phyloP scores from a whole-genome alignment of 2,329 filamentous ascomycete species.

The Microascus cirrosus region DNA sequence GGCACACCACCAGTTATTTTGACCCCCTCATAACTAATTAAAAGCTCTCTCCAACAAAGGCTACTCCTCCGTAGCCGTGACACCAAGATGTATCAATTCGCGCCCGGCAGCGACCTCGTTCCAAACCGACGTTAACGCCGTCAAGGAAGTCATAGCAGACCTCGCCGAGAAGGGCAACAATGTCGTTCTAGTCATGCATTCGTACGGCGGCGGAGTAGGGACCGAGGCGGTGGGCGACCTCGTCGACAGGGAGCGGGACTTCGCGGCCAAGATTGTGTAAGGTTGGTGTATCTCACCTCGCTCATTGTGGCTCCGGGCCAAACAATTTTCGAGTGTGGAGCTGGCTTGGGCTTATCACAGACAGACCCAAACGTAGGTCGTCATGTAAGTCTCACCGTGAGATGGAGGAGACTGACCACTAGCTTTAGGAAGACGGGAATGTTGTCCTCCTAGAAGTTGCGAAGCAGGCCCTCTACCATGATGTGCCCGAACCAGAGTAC shows the following conservation, averaged over 20 bases:
- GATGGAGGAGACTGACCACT: not conserved
- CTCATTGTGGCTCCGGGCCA: too few species aligned
- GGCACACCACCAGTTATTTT: slow-evolving; percentile 8
- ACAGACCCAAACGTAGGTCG: too few species aligned
- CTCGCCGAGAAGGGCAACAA: slow-evolving; percentile 11
- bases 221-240: slow-evolving; percentile 7
- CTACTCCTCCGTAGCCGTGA: slow-evolving; percentile 4
- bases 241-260: not conserved
- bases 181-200: slow-evolving; percentile 12
- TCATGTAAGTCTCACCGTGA: too few species aligned
- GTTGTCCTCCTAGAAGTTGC: not conserved
- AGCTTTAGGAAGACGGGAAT: too few species aligned
- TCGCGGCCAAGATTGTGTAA: not conserved
- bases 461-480: not conserved
- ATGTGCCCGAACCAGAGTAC: not conserved
- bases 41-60: slow-evolving; percentile 5
- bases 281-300: not conserved
- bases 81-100: not conserved
- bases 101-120: not conserved
- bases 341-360: too few species aligned
- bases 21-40: slow-evolving; percentile 1
- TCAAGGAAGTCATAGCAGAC: not conserved
- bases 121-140: not conserved
- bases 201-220: slow-evolving; percentile 11
- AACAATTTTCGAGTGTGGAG: too few species aligned